These are phyloP conservation scores for Thoreauomyces humboldtii DNA, from an alignment of 192 early-diverging fungal species.

Conservation along the genomic window DNA sequence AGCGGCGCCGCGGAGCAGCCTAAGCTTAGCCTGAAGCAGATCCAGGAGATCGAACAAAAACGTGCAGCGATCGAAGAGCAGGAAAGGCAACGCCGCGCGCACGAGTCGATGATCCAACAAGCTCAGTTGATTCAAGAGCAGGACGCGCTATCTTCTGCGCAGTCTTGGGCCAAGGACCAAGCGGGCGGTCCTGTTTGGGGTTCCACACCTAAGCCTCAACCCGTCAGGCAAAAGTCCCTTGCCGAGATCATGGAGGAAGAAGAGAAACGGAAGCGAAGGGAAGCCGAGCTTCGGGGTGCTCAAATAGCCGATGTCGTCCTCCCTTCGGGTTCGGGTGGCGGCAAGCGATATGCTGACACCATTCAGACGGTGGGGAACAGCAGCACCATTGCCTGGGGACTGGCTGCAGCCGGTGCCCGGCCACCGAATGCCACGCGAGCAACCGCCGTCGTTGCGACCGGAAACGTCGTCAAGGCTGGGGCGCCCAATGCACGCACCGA, in stretches of 20 bases:
- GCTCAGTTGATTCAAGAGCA: slow-evolving; percentile 39
- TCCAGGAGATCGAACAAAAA: slow-evolving; percentile 48
- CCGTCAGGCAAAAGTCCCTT: slow-evolving; percentile 32
- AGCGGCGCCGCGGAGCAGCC: slow-evolving; percentile 7
- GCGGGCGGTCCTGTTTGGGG: slow-evolving; percentile 22
- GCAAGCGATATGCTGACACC: slow-evolving; percentile 47
- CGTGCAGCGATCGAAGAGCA: slow-evolving; percentile 30
- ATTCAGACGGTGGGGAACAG: slow-evolving; percentile 2
- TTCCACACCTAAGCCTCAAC: slow-evolving; percentile 9
- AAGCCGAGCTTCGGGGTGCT: slow-evolving; percentile 23
- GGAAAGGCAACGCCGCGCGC: slow-evolving; percentile 33
- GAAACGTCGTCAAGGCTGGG: slow-evolving; percentile 26
- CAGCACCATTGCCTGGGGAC: slow-evolving; percentile 11
- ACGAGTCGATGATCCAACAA: slow-evolving; percentile 38
- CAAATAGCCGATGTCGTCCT: slow-evolving; percentile 9
- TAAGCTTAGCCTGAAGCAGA: slow-evolving; percentile 49
- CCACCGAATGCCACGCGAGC: slow-evolving; percentile 15
- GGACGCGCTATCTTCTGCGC: slow-evolving; percentile 24
- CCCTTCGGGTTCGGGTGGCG: slow-evolving; percentile 17
- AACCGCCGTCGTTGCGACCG: slow-evolving; percentile 29
- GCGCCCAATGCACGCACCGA: background rate
- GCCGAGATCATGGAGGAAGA: slow-evolving; percentile 56
- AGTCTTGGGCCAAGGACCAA: slow-evolving; percentile 24
- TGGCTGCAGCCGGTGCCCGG: slow-evolving; percentile 5
- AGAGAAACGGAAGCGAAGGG: slow-evolving; percentile 32